Conservation (phyloP, 2,329 filamentous ascomycete species). For the Ophiostoma himal-ulmi region DNA sequence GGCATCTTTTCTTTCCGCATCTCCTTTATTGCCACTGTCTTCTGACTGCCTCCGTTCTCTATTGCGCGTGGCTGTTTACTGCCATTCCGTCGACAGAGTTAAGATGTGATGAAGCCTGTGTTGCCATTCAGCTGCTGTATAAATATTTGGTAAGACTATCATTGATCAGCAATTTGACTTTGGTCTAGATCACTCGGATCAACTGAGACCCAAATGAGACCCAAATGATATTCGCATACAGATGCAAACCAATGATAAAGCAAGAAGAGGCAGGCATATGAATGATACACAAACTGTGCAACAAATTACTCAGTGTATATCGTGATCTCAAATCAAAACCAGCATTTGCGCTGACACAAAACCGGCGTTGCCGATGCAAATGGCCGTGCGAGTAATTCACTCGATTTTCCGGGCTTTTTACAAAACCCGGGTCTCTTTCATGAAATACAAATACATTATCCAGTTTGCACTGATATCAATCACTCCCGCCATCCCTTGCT, state of each 20-base stretch:
- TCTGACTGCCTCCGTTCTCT: conserved; percentile 13
- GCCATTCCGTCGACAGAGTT: neutral
- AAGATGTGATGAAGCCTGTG: neutral
- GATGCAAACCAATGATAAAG: neutral
- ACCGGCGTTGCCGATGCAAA: conserved; percentile 9
- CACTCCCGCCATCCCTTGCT: conserved; percentile 6
- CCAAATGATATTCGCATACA: neutral
- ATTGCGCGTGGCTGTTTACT: neutral
- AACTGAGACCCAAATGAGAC: neutral
- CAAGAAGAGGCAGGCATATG: neutral
- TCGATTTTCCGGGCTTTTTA: neutral
- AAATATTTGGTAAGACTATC: neutral
- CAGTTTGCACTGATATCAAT: neutral
- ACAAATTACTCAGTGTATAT: neutral
- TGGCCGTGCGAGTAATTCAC: conserved; percentile 8
- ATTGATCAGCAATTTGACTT: neutral
- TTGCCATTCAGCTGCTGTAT: neutral
- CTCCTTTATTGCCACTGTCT: conserved; percentile 10
- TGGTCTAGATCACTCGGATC: neutral
- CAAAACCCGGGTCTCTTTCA: neutral
- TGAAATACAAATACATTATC: neutral
- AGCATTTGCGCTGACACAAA: conserved; percentile 2
- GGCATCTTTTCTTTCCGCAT: neutral
- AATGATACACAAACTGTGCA: neutral
- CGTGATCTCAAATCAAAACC: neutral